Conservation (phyloP, 345 rosid genomes). For the Combretum micranthum region DNA sequence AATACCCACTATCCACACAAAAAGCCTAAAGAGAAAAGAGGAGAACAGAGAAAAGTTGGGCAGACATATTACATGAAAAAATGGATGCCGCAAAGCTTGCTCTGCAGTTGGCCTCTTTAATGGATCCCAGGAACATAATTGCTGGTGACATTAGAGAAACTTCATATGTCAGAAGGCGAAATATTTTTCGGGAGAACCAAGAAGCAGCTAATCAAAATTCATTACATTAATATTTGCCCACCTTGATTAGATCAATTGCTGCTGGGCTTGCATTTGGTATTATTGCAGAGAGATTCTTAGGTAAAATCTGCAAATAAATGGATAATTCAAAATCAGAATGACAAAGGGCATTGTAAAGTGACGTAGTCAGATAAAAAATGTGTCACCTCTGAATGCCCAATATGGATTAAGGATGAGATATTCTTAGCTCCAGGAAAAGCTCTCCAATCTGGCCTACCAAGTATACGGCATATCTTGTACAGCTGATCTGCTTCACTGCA, state of each 20-base stretch:
- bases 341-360: neutral
- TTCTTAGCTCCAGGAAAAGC: slow-evolving; percentile 68
- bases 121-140: slow-evolving; percentile 90
- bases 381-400: slow-evolving; percentile 56
- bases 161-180: neutral
- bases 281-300: slow-evolving; percentile 50
- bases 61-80: slow-evolving; percentile 58
- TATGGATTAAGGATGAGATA: slow-evolving; percentile 50
- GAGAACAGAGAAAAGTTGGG: slow-evolving; percentile 9
- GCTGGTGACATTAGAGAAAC: slow-evolving; percentile 26
- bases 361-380: neutral
- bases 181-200: neutral
- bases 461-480: slow-evolving; percentile 78
- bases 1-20: neutral
- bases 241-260: slow-evolving; percentile 82
- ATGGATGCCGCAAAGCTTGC: slow-evolving; percentile 80
- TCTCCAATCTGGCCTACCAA: slow-evolving; percentile 73
- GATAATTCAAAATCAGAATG: slow-evolving; percentile 5
- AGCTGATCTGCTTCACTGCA: slow-evolving; percentile 87
- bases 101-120: slow-evolving; percentile 86
- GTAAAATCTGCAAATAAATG: slow-evolving; percentile 41
- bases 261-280: slow-evolving; percentile 72
- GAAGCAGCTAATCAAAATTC: neutral
- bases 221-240: slow-evolving; percentile 19
- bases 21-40: no score